phyloP scores from a whole-genome alignment of 345 rosid species.

The Melaleuca alternifolia region DNA sequence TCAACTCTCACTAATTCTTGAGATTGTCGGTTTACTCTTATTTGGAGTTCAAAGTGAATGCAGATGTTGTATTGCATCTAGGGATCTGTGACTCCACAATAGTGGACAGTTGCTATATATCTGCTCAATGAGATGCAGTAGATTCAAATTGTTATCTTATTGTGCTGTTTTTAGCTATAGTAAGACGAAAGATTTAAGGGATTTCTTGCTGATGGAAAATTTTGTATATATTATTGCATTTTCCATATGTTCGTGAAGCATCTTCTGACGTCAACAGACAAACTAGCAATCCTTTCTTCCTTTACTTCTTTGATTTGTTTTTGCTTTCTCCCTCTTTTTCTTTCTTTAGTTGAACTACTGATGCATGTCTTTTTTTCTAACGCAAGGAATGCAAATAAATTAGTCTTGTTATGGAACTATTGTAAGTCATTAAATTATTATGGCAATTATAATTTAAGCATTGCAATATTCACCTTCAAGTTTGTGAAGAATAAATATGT shows the following conservation, averaged over 20 bases:
- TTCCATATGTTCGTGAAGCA: background rate
- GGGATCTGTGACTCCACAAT: background rate
- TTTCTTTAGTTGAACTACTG: background rate
- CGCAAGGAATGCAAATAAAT: background rate
- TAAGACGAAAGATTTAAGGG: background rate
- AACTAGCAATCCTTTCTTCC: background rate
- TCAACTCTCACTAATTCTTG: background rate
- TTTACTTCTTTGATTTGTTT: background rate
- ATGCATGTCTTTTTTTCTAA: background rate
- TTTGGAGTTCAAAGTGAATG: background rate
- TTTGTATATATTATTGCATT: background rate
- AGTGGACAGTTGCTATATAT: background rate
- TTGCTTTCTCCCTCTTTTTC: background rate
- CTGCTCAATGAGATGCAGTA: background rate
- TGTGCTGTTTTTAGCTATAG: background rate
- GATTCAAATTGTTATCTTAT: background rate
- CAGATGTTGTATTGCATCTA: background rate
- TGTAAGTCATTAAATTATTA: background rate
- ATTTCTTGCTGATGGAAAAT: background rate
- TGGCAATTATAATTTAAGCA: background rate
- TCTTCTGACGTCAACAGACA: background rate
- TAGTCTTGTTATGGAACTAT: background rate
- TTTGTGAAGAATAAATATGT: background rate
- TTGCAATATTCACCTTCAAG: background rate
- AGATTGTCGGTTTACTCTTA: background rate